phyloP scores from a whole-genome alignment of 140 eudicot genomes.

The Bidens hawaiensis region DNA sequence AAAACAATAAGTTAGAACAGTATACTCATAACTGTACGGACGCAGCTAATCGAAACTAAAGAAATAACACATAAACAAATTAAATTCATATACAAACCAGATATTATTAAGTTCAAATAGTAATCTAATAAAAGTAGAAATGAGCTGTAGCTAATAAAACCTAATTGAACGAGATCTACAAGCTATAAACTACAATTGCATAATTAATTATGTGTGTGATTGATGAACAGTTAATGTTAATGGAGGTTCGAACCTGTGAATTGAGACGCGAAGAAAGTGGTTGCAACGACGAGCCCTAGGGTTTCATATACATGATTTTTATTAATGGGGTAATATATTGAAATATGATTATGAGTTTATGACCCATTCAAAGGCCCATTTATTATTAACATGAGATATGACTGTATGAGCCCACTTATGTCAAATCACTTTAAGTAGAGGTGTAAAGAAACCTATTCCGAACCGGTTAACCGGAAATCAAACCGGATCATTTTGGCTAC shows the following conservation, averaged over 20 bases:
- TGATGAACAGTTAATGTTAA: not conserved
- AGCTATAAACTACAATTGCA: not conserved
- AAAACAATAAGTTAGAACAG: not conserved
- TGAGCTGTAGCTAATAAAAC: not conserved
- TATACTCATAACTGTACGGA: not conserved
- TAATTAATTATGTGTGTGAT: not conserved
- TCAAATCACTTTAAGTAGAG: no score
- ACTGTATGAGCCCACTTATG: no score
- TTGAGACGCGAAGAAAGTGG: not conserved
- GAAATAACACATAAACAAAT: not conserved
- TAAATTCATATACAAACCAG: no score
- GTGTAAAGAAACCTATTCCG: no score
- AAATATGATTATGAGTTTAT: not conserved
- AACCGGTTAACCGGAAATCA: no score
- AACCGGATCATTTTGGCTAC: no score
- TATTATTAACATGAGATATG: no score
- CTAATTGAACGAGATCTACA: not conserved
- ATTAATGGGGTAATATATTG: not conserved
- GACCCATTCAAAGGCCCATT: not conserved
- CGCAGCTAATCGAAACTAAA: not conserved
- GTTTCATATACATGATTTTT: slow-evolving; percentile 5
- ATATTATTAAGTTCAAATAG: no score
- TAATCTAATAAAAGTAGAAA: no score
- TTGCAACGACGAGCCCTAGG: slow-evolving; percentile 22
- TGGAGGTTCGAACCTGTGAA: slow-evolving; percentile 17